Evolutionary conservation across 306 rosid genomes (phyloP), one percentile per base, ranked within the genome.

Genomic region (Erythrophleum fordii): DNA sequence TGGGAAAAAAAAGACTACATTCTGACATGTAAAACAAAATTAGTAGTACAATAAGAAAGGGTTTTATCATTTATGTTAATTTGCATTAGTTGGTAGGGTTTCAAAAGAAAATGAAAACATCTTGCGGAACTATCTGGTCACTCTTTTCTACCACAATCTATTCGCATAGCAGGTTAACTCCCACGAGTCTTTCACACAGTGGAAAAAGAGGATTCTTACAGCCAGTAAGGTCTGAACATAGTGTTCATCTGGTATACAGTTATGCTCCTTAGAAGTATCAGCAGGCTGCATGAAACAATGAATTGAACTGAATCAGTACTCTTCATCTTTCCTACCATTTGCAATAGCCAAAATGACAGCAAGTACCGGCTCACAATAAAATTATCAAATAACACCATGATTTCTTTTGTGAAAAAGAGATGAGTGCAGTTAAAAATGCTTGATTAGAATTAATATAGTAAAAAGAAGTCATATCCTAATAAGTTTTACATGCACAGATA

Each of bases 221-320:
- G 99, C 98, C 62, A 95, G 51, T 82, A 95, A 84, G 56, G 99
- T 95, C 87, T 87, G 99, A 74, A 96, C 97, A 77, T 90, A 96
- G 89, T 96, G 99, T 79, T 96, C 99, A 70, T 96, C 99, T 5
- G 99, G 97, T 83, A 96, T 96, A 80, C 99, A 96, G 82, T 96
- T 96, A 82, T 96, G 99, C 77, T 84, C 80, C 93, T 86, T 96
- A 31, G 94, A 91, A 13, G 84, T 81, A 85, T 96, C 99, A 64
- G 88, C 88, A 8, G 98, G 92, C 99, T 96, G 94, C 90, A 83
- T 16, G 73, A 72, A 81, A 79, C 48, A 87, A 78, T 11, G 66
- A 81, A 42, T 31, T 58, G 71, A 59, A 77, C 52, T 20, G 65
- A 82, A 12, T 42, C 18, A 69, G 71, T 62, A 77, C 34, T 12